phyloP scores from a whole-genome alignment of 2,329 filamentous ascomycete genomes.

The Balansia obtecta region DNA sequence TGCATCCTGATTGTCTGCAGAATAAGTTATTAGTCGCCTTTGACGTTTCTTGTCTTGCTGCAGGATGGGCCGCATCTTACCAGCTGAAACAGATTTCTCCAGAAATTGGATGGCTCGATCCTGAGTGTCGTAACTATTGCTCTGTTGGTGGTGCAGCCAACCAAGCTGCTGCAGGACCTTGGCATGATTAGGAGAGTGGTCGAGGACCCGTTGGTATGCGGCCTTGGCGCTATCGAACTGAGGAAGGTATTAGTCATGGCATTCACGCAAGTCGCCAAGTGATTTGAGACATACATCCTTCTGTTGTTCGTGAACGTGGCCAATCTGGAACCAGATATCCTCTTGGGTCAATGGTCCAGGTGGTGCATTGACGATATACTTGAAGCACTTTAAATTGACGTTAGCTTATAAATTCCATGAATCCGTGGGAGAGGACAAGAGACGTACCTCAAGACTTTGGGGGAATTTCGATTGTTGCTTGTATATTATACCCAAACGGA shows the following conservation, averaged over 20 bases:
- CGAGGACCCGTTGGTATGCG: slow-evolving; percentile 85
- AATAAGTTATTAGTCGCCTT: neutral
- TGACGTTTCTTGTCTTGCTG: neutral
- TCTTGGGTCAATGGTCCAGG: slow-evolving; percentile 89
- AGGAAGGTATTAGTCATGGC: slow-evolving; percentile 22
- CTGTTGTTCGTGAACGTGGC: slow-evolving; percentile 96
- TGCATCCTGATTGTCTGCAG: slow-evolving; percentile 78
- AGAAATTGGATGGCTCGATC: slow-evolving; percentile 95
- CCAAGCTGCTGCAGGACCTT: slow-evolving; percentile 97
- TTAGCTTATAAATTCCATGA: neutral
- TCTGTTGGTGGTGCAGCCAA: slow-evolving; percentile 96
- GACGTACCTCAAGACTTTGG: slow-evolving; percentile 75
- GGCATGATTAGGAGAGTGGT: slow-evolving; percentile 89
- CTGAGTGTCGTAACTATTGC: slow-evolving; percentile 79
- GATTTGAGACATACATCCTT: slow-evolving; percentile 73
- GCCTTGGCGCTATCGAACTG: slow-evolving; percentile 88
- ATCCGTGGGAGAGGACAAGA: neutral
- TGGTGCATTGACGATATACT: slow-evolving; percentile 90
- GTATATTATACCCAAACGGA: slow-evolving; percentile 97
- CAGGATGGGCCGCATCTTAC: slow-evolving; percentile 37
- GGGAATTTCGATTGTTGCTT: slow-evolving; percentile 94
- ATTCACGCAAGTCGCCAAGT: neutral
- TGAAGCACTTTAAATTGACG: slow-evolving; percentile 64
- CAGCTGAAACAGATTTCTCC: slow-evolving; percentile 88
- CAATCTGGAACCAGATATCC: slow-evolving; percentile 99